Base-by-base conservation (phyloP, 2,329 filamentous ascomycete species). In the Chrysosphaeria jannelii region DNA sequence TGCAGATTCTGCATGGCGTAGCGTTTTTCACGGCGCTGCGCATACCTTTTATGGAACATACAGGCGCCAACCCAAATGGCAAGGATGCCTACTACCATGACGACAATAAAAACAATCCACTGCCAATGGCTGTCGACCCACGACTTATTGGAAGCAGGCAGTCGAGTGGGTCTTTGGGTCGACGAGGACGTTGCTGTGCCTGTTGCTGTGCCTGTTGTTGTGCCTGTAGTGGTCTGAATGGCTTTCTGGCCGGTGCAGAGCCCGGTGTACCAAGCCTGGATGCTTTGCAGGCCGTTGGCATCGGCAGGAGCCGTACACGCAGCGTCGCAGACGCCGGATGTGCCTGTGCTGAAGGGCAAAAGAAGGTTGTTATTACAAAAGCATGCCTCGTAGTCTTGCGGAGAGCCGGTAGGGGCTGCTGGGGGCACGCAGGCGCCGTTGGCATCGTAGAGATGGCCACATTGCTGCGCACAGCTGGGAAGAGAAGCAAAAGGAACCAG, bases 71-170 rank as follows among this genome's bases (percentile, higher is more conserved):
- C 44, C 51, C 67, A 70, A 35, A 75, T 57, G 27, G 51, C 50
- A 9, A 53, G 45, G 29, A 88, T 70, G 25, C 51, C 66, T 28
- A 81, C 48, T 20, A 67, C 53, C 14, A 88, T 52, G 30, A 81
- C 48, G 31, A 76, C 64, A 25, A 85, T 51, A 54, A 85, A 75
- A 30, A 81, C 53, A 21, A 88, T 59, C 74, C 74, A 89, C 47
- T 64, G 55, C 49, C 60, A 75, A 41, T 81, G 72, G 14, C 48
- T 53, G 6, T 55, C 51, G 23, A 72, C 45, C 69, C 70, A n/a
- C n/a, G n/a, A n/a, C n/a, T n/a, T n/a, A n/a, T n/a, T n/a, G n/a
- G n/a, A n/a, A n/a, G n/a, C n/a, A n/a, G n/a, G n/a, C n/a, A n/a
- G n/a, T n/a, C n/a, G n/a, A n/a, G n/a, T n/a, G n/a, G n/a, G n/a